Evolutionary conservation across 306 rosid genomes (phyloP).

Genomic region (Cajanus cajan): DNA sequence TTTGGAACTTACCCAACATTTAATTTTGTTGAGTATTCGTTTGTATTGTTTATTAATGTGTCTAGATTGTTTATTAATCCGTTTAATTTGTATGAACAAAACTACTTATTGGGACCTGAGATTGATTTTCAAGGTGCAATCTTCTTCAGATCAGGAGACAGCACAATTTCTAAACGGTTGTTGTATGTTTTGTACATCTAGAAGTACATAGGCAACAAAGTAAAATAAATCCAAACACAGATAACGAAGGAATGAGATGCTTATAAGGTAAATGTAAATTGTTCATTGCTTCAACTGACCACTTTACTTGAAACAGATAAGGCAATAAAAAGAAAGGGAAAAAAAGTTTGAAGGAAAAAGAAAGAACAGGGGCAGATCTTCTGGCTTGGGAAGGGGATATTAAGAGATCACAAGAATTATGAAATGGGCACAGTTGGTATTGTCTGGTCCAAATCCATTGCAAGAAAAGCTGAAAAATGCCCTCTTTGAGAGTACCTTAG

Average conservation of each 20-base stretch:
- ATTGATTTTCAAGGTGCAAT: neutral
- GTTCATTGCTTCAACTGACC: constrained; percentile 41
- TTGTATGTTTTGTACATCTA: neutral
- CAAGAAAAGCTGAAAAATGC: constrained; percentile 45
- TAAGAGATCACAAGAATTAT: constrained; percentile 38
- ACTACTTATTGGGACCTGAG: neutral
- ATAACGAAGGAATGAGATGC: neutral
- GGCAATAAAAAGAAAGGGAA: constrained; percentile 20
- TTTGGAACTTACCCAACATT: no score
- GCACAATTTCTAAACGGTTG: neutral
- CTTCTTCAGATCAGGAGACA: neutral
- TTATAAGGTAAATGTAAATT: constrained; percentile 22
- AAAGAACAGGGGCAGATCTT: constrained; percentile 33
- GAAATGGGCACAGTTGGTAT: constrained; percentile 28
- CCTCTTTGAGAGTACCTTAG: constrained; percentile 35
- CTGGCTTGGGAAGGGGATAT: constrained; percentile 44
- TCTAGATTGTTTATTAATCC: neutral
- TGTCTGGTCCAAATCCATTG: constrained; percentile 36
- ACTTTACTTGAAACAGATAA: constrained; percentile 31
- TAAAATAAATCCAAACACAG: neutral
- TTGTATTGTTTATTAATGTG: no score
- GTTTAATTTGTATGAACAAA: neutral
- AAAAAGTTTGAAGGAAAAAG: constrained; percentile 1
- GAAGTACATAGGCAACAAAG: neutral
- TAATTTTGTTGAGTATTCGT: neutral